Evolutionary conservation across 2,329 filamentous ascomycete species (phyloP).

Genomic region (Botryotinia convoluta): DNA sequence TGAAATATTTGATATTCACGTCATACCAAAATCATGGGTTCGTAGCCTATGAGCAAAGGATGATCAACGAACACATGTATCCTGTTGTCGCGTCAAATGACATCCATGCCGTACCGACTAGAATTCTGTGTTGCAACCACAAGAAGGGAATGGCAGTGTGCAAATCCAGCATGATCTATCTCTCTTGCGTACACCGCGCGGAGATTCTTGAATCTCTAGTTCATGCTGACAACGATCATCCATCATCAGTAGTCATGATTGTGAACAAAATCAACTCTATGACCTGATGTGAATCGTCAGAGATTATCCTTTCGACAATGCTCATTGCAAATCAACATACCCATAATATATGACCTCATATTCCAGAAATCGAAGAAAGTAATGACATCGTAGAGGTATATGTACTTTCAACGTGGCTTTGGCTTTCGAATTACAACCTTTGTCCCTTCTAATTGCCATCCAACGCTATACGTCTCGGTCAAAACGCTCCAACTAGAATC

Average conservation of each 20-base stretch:
- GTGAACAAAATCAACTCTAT: background rate
- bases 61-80: background rate
- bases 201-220: too few species aligned
- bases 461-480: conserved; percentile 66
- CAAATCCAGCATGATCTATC: background rate
- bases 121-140: background rate
- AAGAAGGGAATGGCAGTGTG: background rate
- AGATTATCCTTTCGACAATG: background rate
- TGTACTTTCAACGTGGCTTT: conserved; percentile 43
- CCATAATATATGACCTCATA: conserved; percentile 8
- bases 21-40: background rate
- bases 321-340: background rate
- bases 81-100: background rate
- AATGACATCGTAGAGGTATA: background rate
- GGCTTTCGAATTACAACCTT: conserved; percentile 73
- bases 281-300: background rate
- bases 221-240: background rate
- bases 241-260: background rate
- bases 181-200: background rate
- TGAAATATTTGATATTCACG: background rate
- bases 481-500: conserved; percentile 72
- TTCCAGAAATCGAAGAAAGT: background rate
- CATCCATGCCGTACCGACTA: background rate
- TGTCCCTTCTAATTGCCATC: conserved; percentile 75
- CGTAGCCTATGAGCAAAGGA: background rate